Evolutionary conservation across 1,284 basidiomycete genomes (phyloP).

Genomic region (Sphaerobolus stellatus): DNA sequence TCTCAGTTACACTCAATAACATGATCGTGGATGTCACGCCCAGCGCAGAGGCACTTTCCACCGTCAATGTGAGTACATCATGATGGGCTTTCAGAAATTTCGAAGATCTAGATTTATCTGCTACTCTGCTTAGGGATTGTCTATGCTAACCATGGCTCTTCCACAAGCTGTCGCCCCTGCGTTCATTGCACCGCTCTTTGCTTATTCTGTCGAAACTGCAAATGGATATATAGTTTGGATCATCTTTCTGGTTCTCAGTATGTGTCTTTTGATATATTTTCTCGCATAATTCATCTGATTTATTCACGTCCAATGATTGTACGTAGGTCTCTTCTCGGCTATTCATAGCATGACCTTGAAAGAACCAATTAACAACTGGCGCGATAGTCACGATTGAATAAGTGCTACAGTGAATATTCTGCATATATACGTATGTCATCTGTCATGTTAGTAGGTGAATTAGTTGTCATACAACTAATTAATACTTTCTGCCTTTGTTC

Average conservation of each 20-base stretch:
- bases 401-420: too few relatives aligned
- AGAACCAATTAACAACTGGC: constrained; percentile 20
- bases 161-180: constrained; percentile 19
- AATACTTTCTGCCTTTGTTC: too few relatives aligned
- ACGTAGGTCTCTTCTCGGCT: too few relatives aligned
- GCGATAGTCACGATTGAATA: too few relatives aligned
- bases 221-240: constrained; percentile 19
- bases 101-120: not conserved
- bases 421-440: too few relatives aligned
- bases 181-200: constrained; percentile 18
- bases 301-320: constrained; percentile 1
- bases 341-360: constrained; percentile 18
- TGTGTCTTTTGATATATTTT: constrained; percentile 1
- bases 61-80: constrained; percentile 14
- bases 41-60: constrained; percentile 16
- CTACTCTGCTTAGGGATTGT: constrained; percentile 7
- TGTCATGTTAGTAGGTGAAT: too few relatives aligned
- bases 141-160: constrained; percentile 12
- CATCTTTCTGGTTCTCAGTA: constrained; percentile 14
- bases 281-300: constrained; percentile 7
- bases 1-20: constrained; percentile 11
- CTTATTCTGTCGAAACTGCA: constrained; percentile 17
- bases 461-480: too few relatives aligned
- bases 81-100: too few relatives aligned
- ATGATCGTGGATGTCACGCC: constrained; percentile 18